A percentile compares a stretch with the other conserved stretches of the same genome.
phyloP scores from a whole-genome alignment of 2,329 filamentous ascomycete species.

The Chrysosporium keratinophilum region DNA sequence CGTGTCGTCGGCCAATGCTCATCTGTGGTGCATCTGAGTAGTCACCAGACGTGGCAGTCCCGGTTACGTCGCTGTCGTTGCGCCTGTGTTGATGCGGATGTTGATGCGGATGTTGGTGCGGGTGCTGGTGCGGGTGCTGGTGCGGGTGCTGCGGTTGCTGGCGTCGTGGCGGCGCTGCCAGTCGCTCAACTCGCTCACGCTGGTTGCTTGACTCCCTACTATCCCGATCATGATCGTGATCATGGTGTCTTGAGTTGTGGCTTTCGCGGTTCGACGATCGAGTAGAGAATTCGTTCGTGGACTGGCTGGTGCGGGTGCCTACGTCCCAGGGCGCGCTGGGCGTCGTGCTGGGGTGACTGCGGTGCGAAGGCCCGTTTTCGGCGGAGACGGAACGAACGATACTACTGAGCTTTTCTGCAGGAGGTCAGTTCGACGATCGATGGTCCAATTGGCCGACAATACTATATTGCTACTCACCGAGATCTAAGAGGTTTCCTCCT shows the following conservation, averaged over 20 bases:
- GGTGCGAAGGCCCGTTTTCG: constrained; percentile 47
- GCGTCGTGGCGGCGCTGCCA: constrained; percentile 29
- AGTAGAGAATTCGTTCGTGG: constrained; percentile 25
- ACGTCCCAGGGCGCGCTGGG: constrained; percentile 50
- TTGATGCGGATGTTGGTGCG: too few relatives aligned
- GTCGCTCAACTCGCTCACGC: constrained; percentile 38
- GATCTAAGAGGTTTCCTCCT: constrained; percentile 82
- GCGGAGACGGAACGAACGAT: constrained; percentile 74
- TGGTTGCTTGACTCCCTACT: constrained; percentile 34
- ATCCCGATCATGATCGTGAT: constrained; percentile 17
- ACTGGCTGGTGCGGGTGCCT: constrained; percentile 25
- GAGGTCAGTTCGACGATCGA: not conserved
- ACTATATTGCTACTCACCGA: constrained; percentile 48
- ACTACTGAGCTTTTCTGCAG: constrained; percentile 80
- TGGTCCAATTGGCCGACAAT: not conserved
- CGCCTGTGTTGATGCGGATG: constrained; percentile 49
- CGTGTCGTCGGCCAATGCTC: constrained; percentile 61
- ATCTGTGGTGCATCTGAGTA: constrained; percentile 67
- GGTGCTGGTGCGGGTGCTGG: too few relatives aligned
- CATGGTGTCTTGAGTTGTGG: constrained; percentile 25
- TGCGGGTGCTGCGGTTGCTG: too few relatives aligned
- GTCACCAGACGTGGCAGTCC: constrained; percentile 62
- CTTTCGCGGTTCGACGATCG: constrained; percentile 18
- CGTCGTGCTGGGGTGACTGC: constrained; percentile 47
- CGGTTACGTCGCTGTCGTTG: constrained; percentile 69